Percentiles rank a stretch among this genome's conserved stretches.
These are phyloP conservation scores for Trichoderma afroharzianum DNA, from an alignment of 2,329 filamentous ascomycete species.

Conservation along the genomic window DNA sequence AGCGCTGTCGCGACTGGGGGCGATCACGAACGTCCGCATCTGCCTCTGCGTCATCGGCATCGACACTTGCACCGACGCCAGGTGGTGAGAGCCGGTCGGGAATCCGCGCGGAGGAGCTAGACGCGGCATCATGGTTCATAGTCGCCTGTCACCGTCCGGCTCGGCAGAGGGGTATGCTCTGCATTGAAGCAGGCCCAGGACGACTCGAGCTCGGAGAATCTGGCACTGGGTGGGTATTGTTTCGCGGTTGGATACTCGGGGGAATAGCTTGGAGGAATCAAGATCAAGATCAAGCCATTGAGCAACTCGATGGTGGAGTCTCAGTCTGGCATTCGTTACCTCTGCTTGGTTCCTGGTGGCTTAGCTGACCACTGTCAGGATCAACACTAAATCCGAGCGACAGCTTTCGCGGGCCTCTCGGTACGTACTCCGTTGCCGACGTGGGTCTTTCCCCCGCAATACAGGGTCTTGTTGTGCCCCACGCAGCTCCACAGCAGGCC, in stretches of 20 bases:
- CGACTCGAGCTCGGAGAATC: background rate
- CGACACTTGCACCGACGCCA: constrained; percentile 17
- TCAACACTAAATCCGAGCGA: constrained; percentile 19
- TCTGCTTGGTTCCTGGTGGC: background rate
- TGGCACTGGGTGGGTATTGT: background rate
- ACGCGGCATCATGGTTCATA: constrained; percentile 51
- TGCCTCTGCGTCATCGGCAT: constrained; percentile 14
- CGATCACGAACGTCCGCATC: constrained; percentile 1
- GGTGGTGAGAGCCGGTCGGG: constrained; percentile 21
- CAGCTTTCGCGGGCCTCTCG: background rate
- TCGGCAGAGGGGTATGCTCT: constrained; percentile 24
- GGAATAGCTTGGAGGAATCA: background rate
- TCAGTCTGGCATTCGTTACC: background rate
- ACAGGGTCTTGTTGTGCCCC: constrained; percentile 20
- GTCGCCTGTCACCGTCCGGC: constrained; percentile 37
- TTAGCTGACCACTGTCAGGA: constrained; percentile 11
- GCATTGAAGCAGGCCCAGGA: constrained; percentile 17
- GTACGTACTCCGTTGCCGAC: constrained; percentile 12
- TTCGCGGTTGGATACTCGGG: background rate
- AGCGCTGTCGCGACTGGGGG: constrained; percentile 18
- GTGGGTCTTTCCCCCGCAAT: constrained; percentile 14
- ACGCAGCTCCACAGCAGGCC: background rate
- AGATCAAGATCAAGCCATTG: background rate
- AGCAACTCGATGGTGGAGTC: constrained; percentile 5
- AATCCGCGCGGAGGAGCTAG: constrained; percentile 37